Evolutionary conservation across 176 grass and related monocot genomes (phyloP).

Genomic region (Panicum miliaceum): DNA sequence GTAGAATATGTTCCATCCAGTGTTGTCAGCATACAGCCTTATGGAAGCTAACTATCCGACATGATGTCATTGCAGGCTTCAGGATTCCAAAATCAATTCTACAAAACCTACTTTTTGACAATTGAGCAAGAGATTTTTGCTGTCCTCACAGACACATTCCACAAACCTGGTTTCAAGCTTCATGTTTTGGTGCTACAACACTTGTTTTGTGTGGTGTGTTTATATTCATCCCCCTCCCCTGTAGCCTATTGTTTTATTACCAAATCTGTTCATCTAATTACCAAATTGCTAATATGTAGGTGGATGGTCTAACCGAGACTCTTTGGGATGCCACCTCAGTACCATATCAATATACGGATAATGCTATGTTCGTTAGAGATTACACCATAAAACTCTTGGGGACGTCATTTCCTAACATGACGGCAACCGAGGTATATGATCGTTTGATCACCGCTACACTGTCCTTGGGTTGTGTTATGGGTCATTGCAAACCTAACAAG

Average conservation of each 20-base stretch:
- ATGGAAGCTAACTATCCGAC: slow-evolving; percentile 33
- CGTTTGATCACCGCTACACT: background rate
- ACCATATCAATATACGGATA: slow-evolving; percentile 79
- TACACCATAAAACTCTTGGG: slow-evolving; percentile 96
- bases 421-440: slow-evolving; percentile 62
- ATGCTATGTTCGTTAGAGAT: slow-evolving; percentile 91
- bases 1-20: slow-evolving; percentile 16
- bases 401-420: slow-evolving; percentile 99
- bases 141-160: slow-evolving; percentile 95
- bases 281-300: slow-evolving; percentile 54
- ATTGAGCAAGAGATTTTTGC: slow-evolving; percentile 99
- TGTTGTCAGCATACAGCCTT: background rate
- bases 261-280: slow-evolving; percentile 5
- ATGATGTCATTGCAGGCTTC: slow-evolving; percentile 62
- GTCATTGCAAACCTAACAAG: slow-evolving; percentile 3
- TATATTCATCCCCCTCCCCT: background rate
- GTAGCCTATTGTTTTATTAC: background rate
- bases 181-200: slow-evolving; percentile 98
- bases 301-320: slow-evolving; percentile 88
- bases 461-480: background rate
- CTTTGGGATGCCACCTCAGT: slow-evolving; percentile 82
- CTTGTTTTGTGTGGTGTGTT: slow-evolving; percentile 87
- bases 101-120: slow-evolving; percentile 90
- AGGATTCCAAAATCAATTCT: slow-evolving; percentile 97
- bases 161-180: slow-evolving; percentile 99